Evolutionary conservation across 441 rosid genomes (phyloP).

Genomic region (Aleurites moluccanus): DNA sequence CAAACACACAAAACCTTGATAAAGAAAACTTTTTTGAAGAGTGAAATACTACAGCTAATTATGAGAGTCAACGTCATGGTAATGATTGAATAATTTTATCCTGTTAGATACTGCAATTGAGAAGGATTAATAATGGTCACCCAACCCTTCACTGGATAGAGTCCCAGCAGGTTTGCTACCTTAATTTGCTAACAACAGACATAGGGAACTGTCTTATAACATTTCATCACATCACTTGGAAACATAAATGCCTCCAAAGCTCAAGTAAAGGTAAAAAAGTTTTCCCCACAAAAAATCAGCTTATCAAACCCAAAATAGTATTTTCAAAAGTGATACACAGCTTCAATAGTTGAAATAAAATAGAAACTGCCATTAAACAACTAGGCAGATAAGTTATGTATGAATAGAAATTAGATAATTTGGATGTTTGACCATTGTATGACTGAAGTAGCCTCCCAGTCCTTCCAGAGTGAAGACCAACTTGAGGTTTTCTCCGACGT

Average conservation of each 20-base stretch:
- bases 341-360: not conserved
- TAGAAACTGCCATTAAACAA: not conserved
- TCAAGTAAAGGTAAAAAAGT: too few relatives aligned
- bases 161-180: not conserved
- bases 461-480: slow-evolving; percentile 35
- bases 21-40: not conserved
- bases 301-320: not conserved
- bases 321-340: not conserved
- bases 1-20: not conserved
- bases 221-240: not conserved
- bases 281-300: not conserved
- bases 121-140: not conserved
- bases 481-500: slow-evolving; percentile 40
- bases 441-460: slow-evolving; percentile 40
- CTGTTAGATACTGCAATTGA: not conserved
- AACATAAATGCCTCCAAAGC: not conserved
- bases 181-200: not conserved
- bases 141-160: not conserved
- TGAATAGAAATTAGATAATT: not conserved
- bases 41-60: not conserved
- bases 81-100: not conserved
- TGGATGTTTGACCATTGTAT: slow-evolving; percentile 37
- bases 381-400: not conserved
- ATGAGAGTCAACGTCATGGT: not conserved
- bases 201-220: not conserved